Evolutionary conservation across 441 rosid genomes (phyloP).

Genomic region (Aleurites moluccanus): DNA sequence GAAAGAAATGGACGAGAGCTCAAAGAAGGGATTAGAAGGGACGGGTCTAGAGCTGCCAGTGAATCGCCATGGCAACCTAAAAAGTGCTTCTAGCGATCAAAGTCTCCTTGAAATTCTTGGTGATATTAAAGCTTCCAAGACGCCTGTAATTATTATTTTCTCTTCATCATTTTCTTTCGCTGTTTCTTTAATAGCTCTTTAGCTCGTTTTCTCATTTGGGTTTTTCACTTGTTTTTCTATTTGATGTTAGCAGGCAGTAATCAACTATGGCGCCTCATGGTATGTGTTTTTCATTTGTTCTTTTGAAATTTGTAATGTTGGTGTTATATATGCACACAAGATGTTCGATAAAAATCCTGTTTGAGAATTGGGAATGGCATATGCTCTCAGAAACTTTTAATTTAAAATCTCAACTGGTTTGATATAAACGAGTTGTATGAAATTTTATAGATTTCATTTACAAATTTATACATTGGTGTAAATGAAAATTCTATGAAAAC

Average conservation of each 20-base stretch:
- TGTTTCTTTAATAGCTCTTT: background rate
- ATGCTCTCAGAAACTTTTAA: background rate
- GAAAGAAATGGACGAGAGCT: conserved; percentile 31
- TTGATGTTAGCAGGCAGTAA: conserved; percentile 53
- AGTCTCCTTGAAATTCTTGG: conserved; percentile 43
- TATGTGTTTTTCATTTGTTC: conserved; percentile 23
- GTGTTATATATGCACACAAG: conserved; percentile 27
- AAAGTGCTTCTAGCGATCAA: conserved; percentile 52
- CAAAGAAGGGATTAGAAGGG: conserved; percentile 37
- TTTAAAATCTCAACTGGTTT: background rate
- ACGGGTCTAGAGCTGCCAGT: conserved; percentile 35
- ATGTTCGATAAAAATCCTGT: conserved; percentile 48
- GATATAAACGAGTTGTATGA: too few relatives aligned
- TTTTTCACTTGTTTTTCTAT: conserved; percentile 3
- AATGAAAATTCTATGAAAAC: background rate
- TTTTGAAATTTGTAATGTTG: background rate
- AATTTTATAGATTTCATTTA: background rate
- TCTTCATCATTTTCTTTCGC: background rate
- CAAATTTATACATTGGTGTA: too few relatives aligned
- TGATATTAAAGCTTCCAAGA: conserved; percentile 51
- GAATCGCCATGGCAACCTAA: conserved; percentile 56
- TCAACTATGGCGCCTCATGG: conserved; percentile 89
- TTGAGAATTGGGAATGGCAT: conserved; percentile 2
- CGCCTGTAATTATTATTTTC: conserved; percentile 35
- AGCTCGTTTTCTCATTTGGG: background rate